Percentiles rank a stretch among this genome's conserved stretches.
Evolutionary conservation across 2,329 filamentous ascomycete genomes (phyloP).

Genomic region (Nothophoma quercina): DNA sequence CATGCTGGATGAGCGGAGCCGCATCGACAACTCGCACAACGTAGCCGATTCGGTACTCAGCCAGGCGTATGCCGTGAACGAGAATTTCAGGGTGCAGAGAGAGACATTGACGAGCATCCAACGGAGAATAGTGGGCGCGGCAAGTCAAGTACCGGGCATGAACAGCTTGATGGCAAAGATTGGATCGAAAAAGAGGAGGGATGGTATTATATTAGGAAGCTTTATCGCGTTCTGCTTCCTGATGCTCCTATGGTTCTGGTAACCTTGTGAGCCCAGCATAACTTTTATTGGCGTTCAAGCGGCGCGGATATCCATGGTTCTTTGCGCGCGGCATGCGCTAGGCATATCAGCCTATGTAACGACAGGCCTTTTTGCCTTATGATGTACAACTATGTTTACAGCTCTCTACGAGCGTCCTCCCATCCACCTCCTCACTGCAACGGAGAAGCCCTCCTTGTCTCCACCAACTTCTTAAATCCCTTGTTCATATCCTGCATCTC

Average conservation of each 20-base stretch:
- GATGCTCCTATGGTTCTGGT: constrained; percentile 71
- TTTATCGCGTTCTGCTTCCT: constrained; percentile 95
- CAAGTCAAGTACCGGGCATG: constrained; percentile 89
- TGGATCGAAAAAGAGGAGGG: constrained; percentile 90
- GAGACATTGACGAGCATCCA: constrained; percentile 91
- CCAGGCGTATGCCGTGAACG: constrained; percentile 96
- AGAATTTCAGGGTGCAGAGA: constrained; percentile 85
- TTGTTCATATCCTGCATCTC: constrained; percentile 73
- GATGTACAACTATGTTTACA: constrained; percentile 45
- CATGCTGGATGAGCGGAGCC: constrained; percentile 88
- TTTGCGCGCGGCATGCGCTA: constrained; percentile 21
- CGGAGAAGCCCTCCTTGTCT: constrained; percentile 6
- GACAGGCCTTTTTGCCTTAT: constrained; percentile 8
- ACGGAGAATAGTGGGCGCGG: constrained; percentile 85
- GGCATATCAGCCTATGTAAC: constrained; percentile 27
- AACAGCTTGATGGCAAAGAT: constrained; percentile 93
- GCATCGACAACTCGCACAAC: constrained; percentile 88
- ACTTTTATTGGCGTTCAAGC: constrained; percentile 32
- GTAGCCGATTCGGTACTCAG: constrained; percentile 90
- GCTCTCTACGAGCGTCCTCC: constrained; percentile 5
- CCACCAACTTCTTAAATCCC: constrained; percentile 65
- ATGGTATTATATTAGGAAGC: constrained; percentile 88
- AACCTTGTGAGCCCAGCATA: constrained; percentile 11
- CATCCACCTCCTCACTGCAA: neutral
- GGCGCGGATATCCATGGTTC: constrained; percentile 39